phyloP scores from a whole-genome alignment of 805 yeast genomes.

The Candida boleticola region DNA sequence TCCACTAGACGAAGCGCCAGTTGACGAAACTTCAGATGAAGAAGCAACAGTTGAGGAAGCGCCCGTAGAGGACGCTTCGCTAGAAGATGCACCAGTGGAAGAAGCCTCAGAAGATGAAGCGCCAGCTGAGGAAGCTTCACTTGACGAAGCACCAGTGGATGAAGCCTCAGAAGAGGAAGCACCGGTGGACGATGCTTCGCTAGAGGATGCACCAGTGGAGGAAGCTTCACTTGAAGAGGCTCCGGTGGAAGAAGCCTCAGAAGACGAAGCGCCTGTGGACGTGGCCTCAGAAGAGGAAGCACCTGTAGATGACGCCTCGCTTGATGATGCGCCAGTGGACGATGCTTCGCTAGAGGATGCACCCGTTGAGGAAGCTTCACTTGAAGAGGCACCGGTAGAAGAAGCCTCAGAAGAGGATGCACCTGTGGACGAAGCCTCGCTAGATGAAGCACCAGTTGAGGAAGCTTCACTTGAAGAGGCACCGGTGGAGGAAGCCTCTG shows the following conservation, averaged over 20 bases:
- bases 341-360: constrained; percentile 4
- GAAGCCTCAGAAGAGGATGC: neutral
- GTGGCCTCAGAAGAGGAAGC: neutral
- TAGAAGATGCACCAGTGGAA: constrained; percentile 1
- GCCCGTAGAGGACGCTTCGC: neutral
- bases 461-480: neutral
- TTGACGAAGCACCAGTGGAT: neutral
- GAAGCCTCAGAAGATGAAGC: neutral
- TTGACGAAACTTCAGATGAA: constrained; percentile 1
- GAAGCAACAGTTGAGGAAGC: neutral
- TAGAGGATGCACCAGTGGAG: constrained; percentile 5
- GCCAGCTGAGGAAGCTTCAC: constrained; percentile 1
- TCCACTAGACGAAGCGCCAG: constrained; percentile 2
- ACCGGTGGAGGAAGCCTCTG: constrained; percentile 5
- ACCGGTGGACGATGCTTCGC: constrained; percentile 6
- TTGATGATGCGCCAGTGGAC: constrained; percentile 2
- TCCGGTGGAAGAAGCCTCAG: neutral
- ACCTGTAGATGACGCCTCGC: neutral
- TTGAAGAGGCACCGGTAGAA: neutral
- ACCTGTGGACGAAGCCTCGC: neutral
- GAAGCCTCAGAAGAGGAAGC: constrained; percentile 5
- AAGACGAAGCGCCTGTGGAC: neutral
- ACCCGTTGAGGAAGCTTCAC: constrained; percentile 1
- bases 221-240: neutral
- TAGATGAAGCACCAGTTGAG: neutral